A percentile compares a stretch with the other conserved stretches of the same genome.
Conservation (phyloP, 768 basidiomycete genomes). For the Auricularia auricula-judae region DNA sequence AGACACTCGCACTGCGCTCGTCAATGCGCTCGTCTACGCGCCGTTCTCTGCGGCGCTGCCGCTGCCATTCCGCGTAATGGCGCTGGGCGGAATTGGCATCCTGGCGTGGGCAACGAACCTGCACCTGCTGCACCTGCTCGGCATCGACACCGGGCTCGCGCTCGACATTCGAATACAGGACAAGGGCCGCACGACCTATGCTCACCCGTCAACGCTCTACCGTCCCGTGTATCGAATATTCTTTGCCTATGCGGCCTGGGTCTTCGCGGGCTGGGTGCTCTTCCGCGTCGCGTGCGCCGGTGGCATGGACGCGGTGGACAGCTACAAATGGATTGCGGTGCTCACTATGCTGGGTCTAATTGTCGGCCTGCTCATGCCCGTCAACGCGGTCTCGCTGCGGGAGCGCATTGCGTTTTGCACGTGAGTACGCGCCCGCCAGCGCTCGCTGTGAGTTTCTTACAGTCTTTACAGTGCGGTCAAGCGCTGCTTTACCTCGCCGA, state of each 20-base stretch:
- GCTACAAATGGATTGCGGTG: slow-evolving; percentile 65
- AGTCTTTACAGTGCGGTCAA: slow-evolving; percentile 44
- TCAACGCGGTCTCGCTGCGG: slow-evolving; percentile 49
- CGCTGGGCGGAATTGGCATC: slow-evolving; percentile 66
- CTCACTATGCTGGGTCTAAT: slow-evolving; percentile 50
- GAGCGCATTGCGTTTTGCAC: slow-evolving; percentile 70
- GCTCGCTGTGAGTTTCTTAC: slow-evolving; percentile 1
- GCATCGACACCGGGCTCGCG: slow-evolving; percentile 60
- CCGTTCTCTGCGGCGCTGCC: slow-evolving; percentile 36
- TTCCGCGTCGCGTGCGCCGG: slow-evolving; percentile 53
- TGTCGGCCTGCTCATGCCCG: slow-evolving; percentile 53
- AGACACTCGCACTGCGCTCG: slow-evolving; percentile 1
- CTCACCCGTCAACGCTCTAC: slow-evolving; percentile 36
- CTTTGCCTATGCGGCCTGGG: slow-evolving; percentile 46
- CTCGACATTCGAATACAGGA: slow-evolving; percentile 42
- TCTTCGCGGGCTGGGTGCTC: slow-evolving; percentile 53
- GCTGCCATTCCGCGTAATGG: slow-evolving; percentile 84
- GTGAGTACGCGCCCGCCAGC: slow-evolving; percentile 35
- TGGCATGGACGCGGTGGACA: slow-evolving; percentile 51
- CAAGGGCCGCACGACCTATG: slow-evolving; percentile 23
- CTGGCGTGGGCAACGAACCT: slow-evolving; percentile 90
- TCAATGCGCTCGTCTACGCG: slow-evolving; percentile 1
- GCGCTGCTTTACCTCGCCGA: slow-evolving; percentile 62
- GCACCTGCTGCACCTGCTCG: slow-evolving; percentile 64
- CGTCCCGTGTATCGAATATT: slow-evolving; percentile 58